Evolutionary conservation across 306 rosid species (phyloP), one percentile per base, ranked within the genome.

Genomic region (Trifolium pratense): DNA sequence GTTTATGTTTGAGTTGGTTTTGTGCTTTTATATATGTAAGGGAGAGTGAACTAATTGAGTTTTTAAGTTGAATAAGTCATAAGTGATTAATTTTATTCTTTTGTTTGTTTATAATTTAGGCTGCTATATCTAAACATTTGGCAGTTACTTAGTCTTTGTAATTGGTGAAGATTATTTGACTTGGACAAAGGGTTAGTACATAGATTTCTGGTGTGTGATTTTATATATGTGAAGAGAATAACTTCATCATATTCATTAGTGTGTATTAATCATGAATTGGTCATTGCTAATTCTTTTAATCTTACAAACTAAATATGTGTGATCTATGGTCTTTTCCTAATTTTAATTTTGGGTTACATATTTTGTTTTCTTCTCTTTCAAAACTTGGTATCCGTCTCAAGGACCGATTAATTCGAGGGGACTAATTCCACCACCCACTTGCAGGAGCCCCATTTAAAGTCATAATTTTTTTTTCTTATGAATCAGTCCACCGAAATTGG

Each of bases 101-200:
- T 85, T 89, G 84, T 81, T 77, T 79, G 26, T 74, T 79, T 75
- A 59, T 70, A 29, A 29, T 77, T 56, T 81, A 31, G 20, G 87
- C 57, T 82, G 66, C 78, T 79, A 76, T 75, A 55, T 74, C 79
- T 58, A 55, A 75, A 76, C 89, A 84, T 57, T 79, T 84, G 89
- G 87, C 80, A 17, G 42, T 58, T 76, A 64, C 48, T 84, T 75
- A 34, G 45, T 15, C 74, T 21, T 80, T 46, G 79, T 75, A 69
- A 82, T 21, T 51, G 63, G 63, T 67, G 80, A 45, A 58, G 40
- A 16, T 66, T 37, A 53, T 70, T 86, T 88, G 89, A 86, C 84
- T 36, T 12, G 66, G 87, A 67, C 88, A 83, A 81, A 32, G 82
- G 68, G 73, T 18, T 17, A 10, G 17, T 32, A 75, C 75, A 75